Base-by-base conservation (phyloP, 176 grass and related monocot genomes). In the Eragrostis curvula region DNA sequence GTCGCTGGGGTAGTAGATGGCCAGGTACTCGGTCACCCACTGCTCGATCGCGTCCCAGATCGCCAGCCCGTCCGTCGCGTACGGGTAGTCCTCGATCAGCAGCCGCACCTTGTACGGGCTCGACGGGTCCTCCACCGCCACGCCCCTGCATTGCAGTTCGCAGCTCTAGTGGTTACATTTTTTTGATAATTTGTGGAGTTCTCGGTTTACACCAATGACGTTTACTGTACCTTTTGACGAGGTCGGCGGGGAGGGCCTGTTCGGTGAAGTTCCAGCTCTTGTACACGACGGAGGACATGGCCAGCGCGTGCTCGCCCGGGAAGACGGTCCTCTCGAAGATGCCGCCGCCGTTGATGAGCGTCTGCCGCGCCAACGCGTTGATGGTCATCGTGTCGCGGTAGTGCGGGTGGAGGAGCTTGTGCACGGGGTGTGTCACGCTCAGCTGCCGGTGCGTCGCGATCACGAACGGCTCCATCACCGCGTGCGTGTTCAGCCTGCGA, bases 331-430 rank as follows among this genome's bases (percentile, higher is more conserved):
- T 65, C 76, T 94, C 89, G 52, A 94, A 83, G 84, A 94, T 89
- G 30, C 92, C 92, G 50, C 80, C 92, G 71, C 59, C 92, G 88
- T 92, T 94, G 84, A 94, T 94, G 30, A 94, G 89, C 24, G 68
- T 87, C 89, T 94, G 92, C 55, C 92, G 78, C 70, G 92, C 92
- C 81, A 94, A 79, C 48, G 87, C 89, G 83, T 92, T 94, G 65
- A 94, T 94, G 68, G 52, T 92, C 92, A 94, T 89, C 3, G 92
- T 94, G 87, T 94, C 92, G 12, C 92, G 86, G 78, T 87, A 94
- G 85, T 94, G 92, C 78, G 92, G 89, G 56, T 78, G 75, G 27
- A 94, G 81, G 18, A 94, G 89, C 74, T 94, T 92, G 89, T 94
- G 68, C 79, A 94, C 85, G 44, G 92, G 92, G 86, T 94, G 92